Evolutionary conservation across 345 rosid species (phyloP), one percentile per base, ranked within the genome.

Genomic region (Hypericum androsaemum): DNA sequence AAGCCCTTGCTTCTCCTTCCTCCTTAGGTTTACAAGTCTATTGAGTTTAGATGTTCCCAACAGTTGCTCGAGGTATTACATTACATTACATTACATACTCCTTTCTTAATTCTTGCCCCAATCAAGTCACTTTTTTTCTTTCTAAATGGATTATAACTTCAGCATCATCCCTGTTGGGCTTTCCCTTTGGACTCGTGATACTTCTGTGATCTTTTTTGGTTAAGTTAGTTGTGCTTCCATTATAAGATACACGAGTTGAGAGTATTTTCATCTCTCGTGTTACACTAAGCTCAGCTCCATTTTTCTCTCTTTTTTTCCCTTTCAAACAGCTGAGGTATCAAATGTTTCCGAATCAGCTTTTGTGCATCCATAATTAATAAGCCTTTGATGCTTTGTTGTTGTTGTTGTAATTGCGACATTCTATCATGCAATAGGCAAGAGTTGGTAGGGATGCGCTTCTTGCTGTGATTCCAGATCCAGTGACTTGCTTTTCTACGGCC

Each of bases 401-500:
- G 50, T 38, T 35, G 39, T 67, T 44, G 63, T 40, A n/a, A 9
- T 60, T 42, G 62, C 61, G 57, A 32, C 37, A 43, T 43, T 17
- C 39, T 73, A 45, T 61, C 13, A 44, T 76, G 77, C 78, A 67
- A 77, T 82, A 92, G 95, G 96, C 81, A 52, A 80, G 67, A 67
- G 56, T 92, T 12, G 94, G 98, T 53, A 74, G 71, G 47, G 77
- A 60, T 47, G 71, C 86, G 55, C 72, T 81, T 52, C 77, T 85
- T 52, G 95, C 71, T 39, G 73, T 85, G 62, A 71, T 88, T 65
- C 98, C 96, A 41, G 94, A 88, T 71, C 95, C 94, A 12, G 94
- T 92, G 51, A 88, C 98, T 7, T 92, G 96, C 60, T 88, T 88
- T 76, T 81, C 95, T 54, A 80, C 84, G 1, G 86, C 95, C 3